Evolutionary conservation across 345 rosid species (phyloP), one percentile per base, ranked within the genome.

Genomic region (Eucalyptus guilfoylei): DNA sequence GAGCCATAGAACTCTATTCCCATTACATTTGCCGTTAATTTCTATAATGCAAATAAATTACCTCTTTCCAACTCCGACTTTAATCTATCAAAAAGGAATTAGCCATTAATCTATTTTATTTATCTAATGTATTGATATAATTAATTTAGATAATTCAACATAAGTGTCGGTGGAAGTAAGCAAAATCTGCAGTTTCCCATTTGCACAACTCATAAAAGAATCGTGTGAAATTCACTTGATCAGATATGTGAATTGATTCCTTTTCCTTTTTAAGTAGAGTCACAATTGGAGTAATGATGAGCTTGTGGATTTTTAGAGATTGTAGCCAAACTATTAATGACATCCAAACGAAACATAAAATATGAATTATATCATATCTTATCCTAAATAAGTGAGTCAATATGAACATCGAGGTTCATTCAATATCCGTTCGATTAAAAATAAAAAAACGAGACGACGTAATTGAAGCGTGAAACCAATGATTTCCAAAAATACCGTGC

Each of bases 371-470:
- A 16, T 15, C 21, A 4, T 15, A n/a, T 15, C 11, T 14, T 64
- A 64, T 30, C 10, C 3, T 4, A 0, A 64, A 64, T 28, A 10
- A 21, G 14, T 2, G 2, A 76, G 6, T 76, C 5, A 40, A 37
- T 76, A 37, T 11, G 14, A 76, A 37, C 23, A 10, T 19, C 5
- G 1, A 72, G 6, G 3, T 72, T 72, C 8, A 19, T 72, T 6
- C 0, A 9, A 1, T 2, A 69, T 69, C 4, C 6, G 1, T 69
- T 15, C 2, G 3, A 69, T 5, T 69, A 9, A 34, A 9, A 8
- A 15, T n/a, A 15, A 8, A 8, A 19, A 37, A 17, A 72, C 0
- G 5, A 72, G 81, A 2, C 4, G 4, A 5, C 26, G 0, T 9
- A 40, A 69, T 69, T 8, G 81, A 19, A 37, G 6, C 5, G 2